phyloP scores from a whole-genome alignment of 139 green algal genomes.

The Pedinophyceae sp. region DNA sequence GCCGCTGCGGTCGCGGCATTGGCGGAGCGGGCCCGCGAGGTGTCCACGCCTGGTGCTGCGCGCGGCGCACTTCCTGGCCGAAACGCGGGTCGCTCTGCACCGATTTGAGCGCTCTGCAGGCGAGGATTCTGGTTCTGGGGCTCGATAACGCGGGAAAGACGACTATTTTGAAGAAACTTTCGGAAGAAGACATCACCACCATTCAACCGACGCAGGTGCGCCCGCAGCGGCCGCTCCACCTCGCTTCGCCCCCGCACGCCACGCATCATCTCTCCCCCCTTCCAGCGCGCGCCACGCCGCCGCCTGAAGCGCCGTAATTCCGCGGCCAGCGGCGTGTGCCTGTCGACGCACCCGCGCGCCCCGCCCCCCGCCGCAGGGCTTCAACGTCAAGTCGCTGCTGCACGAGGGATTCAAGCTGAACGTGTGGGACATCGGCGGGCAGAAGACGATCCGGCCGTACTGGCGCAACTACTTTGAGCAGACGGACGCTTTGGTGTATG shows the following conservation, averaged over 20 bases:
- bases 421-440: conserved; percentile 72
- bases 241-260: not conserved
- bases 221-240: not conserved
- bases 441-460: conserved; percentile 64
- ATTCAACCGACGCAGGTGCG: conserved; percentile 56
- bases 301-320: not conserved
- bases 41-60: not conserved
- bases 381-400: conserved; percentile 70
- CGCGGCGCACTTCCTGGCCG: not conserved
- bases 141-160: conserved; percentile 74
- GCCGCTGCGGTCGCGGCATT: not conserved
- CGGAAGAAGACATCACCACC: conserved; percentile 57
- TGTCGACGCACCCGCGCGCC: not conserved
- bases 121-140: conserved; percentile 57
- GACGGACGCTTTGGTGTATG: conserved; percentile 61
- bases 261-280: not conserved
- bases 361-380: no score
- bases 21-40: not conserved
- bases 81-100: not conserved
- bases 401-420: conserved; percentile 69
- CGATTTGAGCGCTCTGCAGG: conserved; percentile 20
- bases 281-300: no score
- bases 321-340: not conserved
- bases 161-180: conserved; percentile 60
- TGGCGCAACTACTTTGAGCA: conserved; percentile 74